These are phyloP conservation scores for Stropharia rugosoannulata DNA, from an alignment of 768 basidiomycete species.

Conservation along the genomic window DNA sequence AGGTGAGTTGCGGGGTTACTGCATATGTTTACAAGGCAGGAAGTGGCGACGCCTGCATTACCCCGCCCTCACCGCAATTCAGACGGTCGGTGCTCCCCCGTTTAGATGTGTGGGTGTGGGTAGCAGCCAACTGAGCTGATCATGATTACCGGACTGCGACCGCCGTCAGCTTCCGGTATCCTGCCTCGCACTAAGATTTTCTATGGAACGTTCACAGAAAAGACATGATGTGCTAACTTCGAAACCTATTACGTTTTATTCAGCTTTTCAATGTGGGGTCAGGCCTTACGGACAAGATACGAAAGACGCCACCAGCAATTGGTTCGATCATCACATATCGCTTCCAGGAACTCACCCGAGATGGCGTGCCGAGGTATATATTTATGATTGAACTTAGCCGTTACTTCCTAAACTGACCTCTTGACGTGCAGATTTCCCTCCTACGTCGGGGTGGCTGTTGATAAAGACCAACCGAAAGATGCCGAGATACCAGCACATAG, in stretches of 20 bases:
- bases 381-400: background rate
- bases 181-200: no score
- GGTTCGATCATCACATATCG: slow-evolving; percentile 57
- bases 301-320: slow-evolving; percentile 52
- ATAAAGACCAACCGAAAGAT: slow-evolving; percentile 56
- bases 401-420: background rate
- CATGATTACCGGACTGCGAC: background rate
- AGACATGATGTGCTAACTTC: no score
- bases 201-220: no score
- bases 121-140: background rate
- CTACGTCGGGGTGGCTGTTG: slow-evolving; percentile 48
- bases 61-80: background rate
- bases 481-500: slow-evolving; percentile 46
- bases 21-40: background rate
- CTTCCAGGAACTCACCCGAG: slow-evolving; percentile 58
- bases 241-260: background rate
- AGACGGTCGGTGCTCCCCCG: background rate
- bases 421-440: slow-evolving; percentile 48
- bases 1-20: slow-evolving; percentile 33
- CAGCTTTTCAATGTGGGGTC: slow-evolving; percentile 59
- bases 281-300: slow-evolving; percentile 52
- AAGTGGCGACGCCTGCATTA: background rate
- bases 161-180: no score
- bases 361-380: slow-evolving; percentile 53
- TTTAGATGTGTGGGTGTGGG: background rate